Percentiles rank a stretch among this genome's conserved stretches.
phyloP scores from a whole-genome alignment of 1,284 basidiomycete species.

The Ganoderma lingzhi region DNA sequence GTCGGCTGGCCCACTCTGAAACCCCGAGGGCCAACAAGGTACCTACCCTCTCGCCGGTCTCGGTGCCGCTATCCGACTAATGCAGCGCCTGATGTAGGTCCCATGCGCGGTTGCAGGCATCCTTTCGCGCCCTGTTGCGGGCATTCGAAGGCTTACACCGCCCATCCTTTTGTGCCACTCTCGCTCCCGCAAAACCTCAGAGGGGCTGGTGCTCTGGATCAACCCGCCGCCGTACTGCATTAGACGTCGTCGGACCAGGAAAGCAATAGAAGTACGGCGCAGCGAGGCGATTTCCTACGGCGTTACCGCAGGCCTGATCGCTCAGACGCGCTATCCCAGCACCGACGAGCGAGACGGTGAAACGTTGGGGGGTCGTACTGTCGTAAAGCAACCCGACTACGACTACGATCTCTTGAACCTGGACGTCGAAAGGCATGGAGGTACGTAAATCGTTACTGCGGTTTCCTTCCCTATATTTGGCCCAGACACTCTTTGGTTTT shows the following conservation, averaged over 20 bases:
- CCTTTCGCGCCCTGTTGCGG: neutral
- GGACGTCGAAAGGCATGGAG: neutral
- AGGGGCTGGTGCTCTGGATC: no score
- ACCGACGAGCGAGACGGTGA: neutral
- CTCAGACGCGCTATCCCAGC: no score
- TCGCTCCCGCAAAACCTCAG: no score
- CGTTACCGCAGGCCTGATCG: no score
- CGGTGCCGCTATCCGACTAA: neutral
- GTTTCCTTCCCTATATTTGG: neutral
- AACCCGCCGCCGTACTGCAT: no score
- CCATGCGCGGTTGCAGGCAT: neutral
- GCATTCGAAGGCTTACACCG: neutral
- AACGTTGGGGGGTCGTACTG: neutral
- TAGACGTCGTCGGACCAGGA: neutral
- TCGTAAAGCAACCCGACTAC: neutral
- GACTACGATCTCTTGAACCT: no score
- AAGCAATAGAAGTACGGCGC: neutral
- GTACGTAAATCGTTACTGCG: neutral
- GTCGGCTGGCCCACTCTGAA: no score
- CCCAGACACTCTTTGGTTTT: neutral
- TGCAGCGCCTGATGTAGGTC: neutral
- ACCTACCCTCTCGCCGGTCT: neutral
- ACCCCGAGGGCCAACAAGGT: neutral
- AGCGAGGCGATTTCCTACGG: no score
- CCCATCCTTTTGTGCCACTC: neutral